These are phyloP conservation scores for Malassezia japonica DNA, from an alignment of 1,284 basidiomycete genomes.

Conservation along the genomic window DNA sequence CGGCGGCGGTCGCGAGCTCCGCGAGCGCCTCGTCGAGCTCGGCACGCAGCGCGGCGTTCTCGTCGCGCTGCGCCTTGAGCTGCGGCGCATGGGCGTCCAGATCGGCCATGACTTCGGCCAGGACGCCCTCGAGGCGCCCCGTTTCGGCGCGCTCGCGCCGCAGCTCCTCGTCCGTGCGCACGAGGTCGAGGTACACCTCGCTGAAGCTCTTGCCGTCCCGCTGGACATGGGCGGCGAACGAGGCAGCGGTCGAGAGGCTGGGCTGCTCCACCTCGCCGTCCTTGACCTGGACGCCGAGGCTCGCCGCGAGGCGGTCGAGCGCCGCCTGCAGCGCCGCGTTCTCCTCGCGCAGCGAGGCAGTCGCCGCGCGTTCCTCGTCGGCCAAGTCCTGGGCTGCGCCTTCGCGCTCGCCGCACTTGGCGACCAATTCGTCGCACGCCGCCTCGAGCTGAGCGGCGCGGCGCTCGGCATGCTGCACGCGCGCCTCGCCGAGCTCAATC, in stretches of 20 bases:
- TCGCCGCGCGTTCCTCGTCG: conserved; percentile 52
- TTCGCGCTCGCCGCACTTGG: conserved; percentile 62
- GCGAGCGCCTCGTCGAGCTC: conserved; percentile 30
- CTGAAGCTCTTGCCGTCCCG: conserved; percentile 74
- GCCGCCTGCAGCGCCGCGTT: conserved; percentile 42
- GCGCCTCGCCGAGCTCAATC: conserved; percentile 68
- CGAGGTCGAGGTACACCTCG: conserved; percentile 77
- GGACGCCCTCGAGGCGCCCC: conserved; percentile 29
- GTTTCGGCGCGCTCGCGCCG: conserved; percentile 57
- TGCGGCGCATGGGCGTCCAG: conserved; percentile 38
- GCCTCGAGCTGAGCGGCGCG: conserved; percentile 67
- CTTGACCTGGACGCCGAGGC: conserved; percentile 31
- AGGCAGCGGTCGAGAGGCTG: conserved; percentile 3
- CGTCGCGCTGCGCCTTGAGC: conserved; percentile 42
- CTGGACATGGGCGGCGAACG: conserved; percentile 57
- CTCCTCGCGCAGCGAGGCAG: conserved; percentile 50
- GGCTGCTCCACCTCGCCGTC: conserved; percentile 15
- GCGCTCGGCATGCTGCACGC: conserved; percentile 66
- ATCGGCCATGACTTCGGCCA: conserved; percentile 41
- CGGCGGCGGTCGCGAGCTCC: conserved; percentile 23
- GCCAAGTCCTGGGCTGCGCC: conserved; percentile 59
- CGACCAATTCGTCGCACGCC: conserved; percentile 64
- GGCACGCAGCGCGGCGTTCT: conserved; percentile 29
- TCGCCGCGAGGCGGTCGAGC: conserved; percentile 40
- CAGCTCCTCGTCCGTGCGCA: conserved; percentile 71